These are phyloP conservation scores for Arthrobotrys sinensis DNA, from an alignment of 2,329 filamentous ascomycete species.

Conservation along the genomic window DNA sequence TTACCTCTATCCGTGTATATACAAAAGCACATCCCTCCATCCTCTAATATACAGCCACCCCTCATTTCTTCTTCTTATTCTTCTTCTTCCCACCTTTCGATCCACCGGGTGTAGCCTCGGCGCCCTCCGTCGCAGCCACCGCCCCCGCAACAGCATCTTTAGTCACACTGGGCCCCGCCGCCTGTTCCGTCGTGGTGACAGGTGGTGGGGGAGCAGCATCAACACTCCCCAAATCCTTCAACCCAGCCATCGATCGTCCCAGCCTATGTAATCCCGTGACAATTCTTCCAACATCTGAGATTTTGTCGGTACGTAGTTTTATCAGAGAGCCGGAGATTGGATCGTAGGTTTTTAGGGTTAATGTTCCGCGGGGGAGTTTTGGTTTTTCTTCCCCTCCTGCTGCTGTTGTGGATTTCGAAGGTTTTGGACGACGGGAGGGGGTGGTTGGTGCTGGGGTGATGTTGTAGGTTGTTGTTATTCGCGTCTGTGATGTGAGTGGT, in stretches of 20 bases:
- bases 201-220: conserved; percentile 69
- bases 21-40: background rate
- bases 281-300: conserved; percentile 87
- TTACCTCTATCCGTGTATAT: no score
- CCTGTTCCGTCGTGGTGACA: conserved; percentile 70
- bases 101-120: conserved; percentile 65
- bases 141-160: conserved; percentile 66
- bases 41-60: conserved; percentile 60
- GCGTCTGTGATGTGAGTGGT: conserved; percentile 74
- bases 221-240: conserved; percentile 71
- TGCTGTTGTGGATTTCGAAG: conserved; percentile 86
- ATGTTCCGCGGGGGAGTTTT: conserved; percentile 75
- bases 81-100: conserved; percentile 63
- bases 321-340: conserved; percentile 84
- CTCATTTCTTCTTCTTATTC: conserved; percentile 57
- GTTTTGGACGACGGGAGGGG: conserved; percentile 78
- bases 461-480: conserved; percentile 93
- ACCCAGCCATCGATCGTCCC: conserved; percentile 73
- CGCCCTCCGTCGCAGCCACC: conserved; percentile 68
- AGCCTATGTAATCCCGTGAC: conserved; percentile 82
- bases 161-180: conserved; percentile 62
- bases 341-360: conserved; percentile 92
- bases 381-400: conserved; percentile 79
- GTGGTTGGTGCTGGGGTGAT: conserved; percentile 67
- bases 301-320: conserved; percentile 93